These are phyloP conservation scores for Spathaspora arborariae DNA, from an alignment of 805 yeast species.

Conservation along the genomic window DNA sequence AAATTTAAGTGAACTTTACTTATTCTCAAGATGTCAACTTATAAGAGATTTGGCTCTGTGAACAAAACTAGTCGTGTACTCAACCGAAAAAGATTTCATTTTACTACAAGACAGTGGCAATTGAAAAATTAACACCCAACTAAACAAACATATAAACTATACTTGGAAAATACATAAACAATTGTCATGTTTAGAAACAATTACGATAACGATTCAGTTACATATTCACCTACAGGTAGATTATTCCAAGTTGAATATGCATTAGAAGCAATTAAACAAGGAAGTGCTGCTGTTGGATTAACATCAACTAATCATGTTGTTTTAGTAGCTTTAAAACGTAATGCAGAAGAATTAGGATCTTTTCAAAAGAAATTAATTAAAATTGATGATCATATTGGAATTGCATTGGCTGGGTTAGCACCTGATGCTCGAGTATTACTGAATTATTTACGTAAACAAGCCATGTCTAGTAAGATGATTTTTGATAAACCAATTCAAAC, in stretches of 20 bases:
- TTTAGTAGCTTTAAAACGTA: slow-evolving; percentile 88
- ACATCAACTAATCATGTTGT: slow-evolving; percentile 86
- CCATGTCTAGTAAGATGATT: slow-evolving; percentile 81
- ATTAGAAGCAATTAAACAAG: slow-evolving; percentile 94
- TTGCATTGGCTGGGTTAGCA: slow-evolving; percentile 95
- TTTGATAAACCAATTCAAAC: slow-evolving; percentile 83
- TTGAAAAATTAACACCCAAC: background rate
- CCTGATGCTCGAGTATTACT: slow-evolving; percentile 96
- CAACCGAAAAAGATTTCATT: no score
- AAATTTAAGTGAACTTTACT: no score
- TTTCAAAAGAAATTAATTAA: slow-evolving; percentile 91
- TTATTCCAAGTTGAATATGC: slow-evolving; percentile 88
- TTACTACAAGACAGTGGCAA: background rate
- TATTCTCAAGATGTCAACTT: no score
- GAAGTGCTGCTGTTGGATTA: slow-evolving; percentile 94
- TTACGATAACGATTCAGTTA: slow-evolving; percentile 97
- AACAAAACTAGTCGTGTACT: no score
- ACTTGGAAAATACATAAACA: no score
- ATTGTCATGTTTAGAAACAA: slow-evolving; percentile 81
- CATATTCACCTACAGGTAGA: slow-evolving; percentile 94
- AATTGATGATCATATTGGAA: slow-evolving; percentile 90
- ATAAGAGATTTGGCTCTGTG: no score
- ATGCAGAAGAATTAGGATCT: slow-evolving; percentile 95
- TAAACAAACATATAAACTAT: no score
- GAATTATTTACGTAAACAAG: slow-evolving; percentile 84